phyloP scores from a whole-genome alignment of 345 rosid species.

The Salix caprea region DNA sequence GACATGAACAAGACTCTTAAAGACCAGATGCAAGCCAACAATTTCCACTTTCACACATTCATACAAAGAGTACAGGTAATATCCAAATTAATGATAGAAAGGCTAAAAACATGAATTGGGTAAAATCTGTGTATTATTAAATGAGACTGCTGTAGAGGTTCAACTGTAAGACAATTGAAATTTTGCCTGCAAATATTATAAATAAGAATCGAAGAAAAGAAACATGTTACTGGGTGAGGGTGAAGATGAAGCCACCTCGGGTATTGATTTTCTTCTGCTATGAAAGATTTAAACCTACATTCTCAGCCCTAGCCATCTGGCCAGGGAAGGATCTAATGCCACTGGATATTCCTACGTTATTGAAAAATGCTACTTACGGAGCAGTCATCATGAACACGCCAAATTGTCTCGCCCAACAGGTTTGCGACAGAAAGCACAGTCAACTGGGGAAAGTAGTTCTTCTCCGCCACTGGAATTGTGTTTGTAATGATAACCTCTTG shows the following conservation, averaged over 20 bases:
- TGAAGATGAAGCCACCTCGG: background rate
- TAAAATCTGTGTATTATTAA: background rate
- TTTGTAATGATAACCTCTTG: conserved; percentile 95
- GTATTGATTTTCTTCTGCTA: background rate
- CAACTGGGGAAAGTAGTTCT: conserved; percentile 84
- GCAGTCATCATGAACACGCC: conserved; percentile 95
- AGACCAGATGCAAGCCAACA: background rate
- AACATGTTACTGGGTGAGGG: background rate
- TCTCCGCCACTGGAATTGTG: conserved; percentile 76
- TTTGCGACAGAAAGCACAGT: conserved; percentile 89
- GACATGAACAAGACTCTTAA: background rate
- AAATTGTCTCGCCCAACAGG: conserved; percentile 85
- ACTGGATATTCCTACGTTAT: background rate
- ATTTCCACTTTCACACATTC: background rate
- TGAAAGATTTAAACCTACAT: background rate
- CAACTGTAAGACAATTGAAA: background rate
- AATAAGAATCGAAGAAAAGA: background rate
- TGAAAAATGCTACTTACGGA: conserved; percentile 55
- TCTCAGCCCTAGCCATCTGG: background rate
- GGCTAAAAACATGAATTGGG: background rate
- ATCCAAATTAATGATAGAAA: background rate
- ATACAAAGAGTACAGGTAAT: background rate
- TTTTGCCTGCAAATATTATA: background rate
- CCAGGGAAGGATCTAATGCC: background rate
- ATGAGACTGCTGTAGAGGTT: background rate